Evolutionary conservation across 2,329 filamentous ascomycete species (phyloP), one percentile per base, ranked within the genome.

Genomic region (Davidsoniella neocaledoniae): DNA sequence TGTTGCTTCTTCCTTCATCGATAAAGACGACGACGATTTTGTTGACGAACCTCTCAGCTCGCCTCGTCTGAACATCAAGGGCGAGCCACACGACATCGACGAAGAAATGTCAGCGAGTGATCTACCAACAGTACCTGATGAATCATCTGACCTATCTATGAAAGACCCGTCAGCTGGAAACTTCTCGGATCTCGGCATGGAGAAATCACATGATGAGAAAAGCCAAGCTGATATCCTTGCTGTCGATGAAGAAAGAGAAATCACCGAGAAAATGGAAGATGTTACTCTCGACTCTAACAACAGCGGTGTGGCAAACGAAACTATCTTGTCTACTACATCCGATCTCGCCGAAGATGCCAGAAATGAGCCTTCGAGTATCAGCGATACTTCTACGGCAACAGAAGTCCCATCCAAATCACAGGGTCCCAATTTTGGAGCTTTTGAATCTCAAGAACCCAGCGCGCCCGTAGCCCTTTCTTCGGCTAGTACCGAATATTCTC

Each of bases 1-100:
- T 55, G 83, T 82, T 3, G 75, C 77, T 2, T 68, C 71, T 6
- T 71, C 76, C n/a, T 69, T 83, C 16, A 73, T 75, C 44, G 74
- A 74, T 29, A 72, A 76, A 54, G 76, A 81, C 55, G 80, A 83
- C 49, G 80, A 82, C 47, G 80, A 86, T 52, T 83, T 88, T 59
- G 81, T 87, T 17, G 83, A 88, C 54, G 83, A 88, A 61, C 81
- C 83, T 2, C 68, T 86, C 16, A 83, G 76, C 56, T 84, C 83
- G 3, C 76, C 77, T 2, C 68, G 71, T 4, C 70, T 90, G 7
- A 70, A 76, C 16, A 50, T 53, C 17, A 42, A 29, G 17, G 43
- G 42, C 71, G 74, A n/a, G 73, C 77, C 17, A 12, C 68, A 71
- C 0, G 72, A 76, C 25, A 61, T 79, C 46, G 63, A 76, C 2